Evolutionary conservation across 257 asterid species (phyloP).

Genomic region (Dorcoceras hygrometricum): DNA sequence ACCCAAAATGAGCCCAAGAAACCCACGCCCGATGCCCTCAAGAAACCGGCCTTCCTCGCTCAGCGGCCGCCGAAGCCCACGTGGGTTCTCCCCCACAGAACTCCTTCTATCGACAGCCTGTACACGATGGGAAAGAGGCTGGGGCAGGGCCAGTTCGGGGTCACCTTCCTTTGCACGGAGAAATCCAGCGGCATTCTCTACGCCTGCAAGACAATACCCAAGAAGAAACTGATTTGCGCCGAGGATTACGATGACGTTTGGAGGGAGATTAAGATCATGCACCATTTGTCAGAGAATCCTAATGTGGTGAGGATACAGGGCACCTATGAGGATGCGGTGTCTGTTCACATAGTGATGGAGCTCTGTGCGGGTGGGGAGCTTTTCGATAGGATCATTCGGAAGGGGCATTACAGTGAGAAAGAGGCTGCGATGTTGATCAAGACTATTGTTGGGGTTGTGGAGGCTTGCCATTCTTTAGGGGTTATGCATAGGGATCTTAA

Average conservation of each 20-base stretch:
- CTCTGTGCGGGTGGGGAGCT: background rate
- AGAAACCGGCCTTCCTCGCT: background rate
- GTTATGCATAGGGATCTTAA: conserved; percentile 45
- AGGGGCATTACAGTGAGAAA: conserved; percentile 42
- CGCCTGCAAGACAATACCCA: conserved; percentile 38
- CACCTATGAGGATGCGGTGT: conserved; percentile 33
- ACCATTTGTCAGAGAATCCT: conserved; percentile 35
- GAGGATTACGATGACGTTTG: conserved; percentile 39
- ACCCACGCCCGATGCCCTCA: background rate
- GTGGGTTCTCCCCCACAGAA: conserved; percentile 34
- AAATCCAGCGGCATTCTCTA: conserved; percentile 28
- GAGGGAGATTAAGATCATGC: conserved; percentile 43
- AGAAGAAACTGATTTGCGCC: conserved; percentile 33
- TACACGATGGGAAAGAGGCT: conserved; percentile 32
- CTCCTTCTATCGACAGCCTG: conserved; percentile 22
- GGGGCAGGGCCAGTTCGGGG: conserved; percentile 40
- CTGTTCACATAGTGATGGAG: conserved; percentile 39
- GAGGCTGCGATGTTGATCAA: conserved; percentile 42
- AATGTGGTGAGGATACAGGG: conserved; percentile 42
- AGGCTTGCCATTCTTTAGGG: conserved; percentile 43
- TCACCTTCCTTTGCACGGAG: conserved; percentile 30
- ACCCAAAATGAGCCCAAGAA: conserved; percentile 1
- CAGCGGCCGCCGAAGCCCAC: conserved; percentile 21
- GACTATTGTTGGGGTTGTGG: conserved; percentile 38
- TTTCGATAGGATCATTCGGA: conserved; percentile 43